Percentiles rank a stretch among this genome's conserved stretches.
These are phyloP conservation scores for Zygosaccharomyces pseudobailii DNA, from an alignment of 1,139 yeast species.

Conservation along the genomic window DNA sequence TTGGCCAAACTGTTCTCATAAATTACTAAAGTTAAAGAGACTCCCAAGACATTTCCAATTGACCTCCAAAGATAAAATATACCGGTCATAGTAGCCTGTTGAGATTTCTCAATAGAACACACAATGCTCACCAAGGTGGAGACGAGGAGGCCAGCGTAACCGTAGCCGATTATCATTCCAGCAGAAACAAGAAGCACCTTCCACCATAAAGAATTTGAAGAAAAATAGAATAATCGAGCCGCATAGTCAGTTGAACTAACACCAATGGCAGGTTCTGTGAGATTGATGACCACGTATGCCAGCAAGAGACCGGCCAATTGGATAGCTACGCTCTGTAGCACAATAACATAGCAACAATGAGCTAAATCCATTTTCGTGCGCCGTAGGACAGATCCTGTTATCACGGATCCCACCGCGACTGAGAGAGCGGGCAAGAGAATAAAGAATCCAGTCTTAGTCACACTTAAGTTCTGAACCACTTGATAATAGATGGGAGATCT, in stretches of 20 bases:
- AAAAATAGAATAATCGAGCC: constrained; percentile 8
- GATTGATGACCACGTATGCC: constrained; percentile 17
- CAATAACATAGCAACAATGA: constrained; percentile 27
- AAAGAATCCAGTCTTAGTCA: constrained; percentile 50
- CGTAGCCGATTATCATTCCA: constrained; percentile 23
- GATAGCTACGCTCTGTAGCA: constrained; percentile 18
- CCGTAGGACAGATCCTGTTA: constrained; percentile 47
- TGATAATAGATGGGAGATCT: constrained; percentile 52
- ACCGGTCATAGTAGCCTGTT: constrained; percentile 37
- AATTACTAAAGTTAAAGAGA: constrained; percentile 40
- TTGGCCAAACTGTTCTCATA: constrained; percentile 34
- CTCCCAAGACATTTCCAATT: constrained; percentile 45
- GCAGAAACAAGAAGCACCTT: constrained; percentile 24
- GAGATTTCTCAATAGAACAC: constrained; percentile 31
- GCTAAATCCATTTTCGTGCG: constrained; percentile 27
- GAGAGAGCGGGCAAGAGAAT: constrained; percentile 45
- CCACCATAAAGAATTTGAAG: constrained; percentile 22
- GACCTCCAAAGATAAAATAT: constrained; percentile 44
- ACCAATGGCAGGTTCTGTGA: constrained; percentile 19
- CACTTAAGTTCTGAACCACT: constrained; percentile 45
- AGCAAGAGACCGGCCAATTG: constrained; percentile 25
- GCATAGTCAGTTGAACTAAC: constrained; percentile 1
- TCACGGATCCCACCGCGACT: constrained; percentile 55
- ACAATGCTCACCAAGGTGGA: constrained; percentile 34
- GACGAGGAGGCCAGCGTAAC: constrained; percentile 31